Conservation (phyloP, 169 alveolate species). For the Perkinsus olseni region DNA sequence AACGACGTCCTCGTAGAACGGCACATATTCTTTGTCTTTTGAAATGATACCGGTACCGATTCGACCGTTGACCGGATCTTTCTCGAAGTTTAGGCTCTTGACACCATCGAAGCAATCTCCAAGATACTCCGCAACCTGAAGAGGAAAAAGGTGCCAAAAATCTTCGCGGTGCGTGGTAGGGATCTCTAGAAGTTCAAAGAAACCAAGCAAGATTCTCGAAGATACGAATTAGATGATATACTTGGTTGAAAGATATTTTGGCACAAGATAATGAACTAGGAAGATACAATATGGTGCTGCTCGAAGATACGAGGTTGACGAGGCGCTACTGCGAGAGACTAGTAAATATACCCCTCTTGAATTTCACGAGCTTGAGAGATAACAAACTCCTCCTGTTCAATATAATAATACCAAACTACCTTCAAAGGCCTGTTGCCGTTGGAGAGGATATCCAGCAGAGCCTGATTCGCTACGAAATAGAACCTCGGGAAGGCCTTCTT, state of each 20-base stretch:
- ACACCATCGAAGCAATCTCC: slow-evolving; percentile 87
- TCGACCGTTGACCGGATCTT: slow-evolving; percentile 40
- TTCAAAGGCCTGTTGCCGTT: slow-evolving; percentile 86
- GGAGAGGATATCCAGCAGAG: slow-evolving; percentile 83
- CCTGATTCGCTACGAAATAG: slow-evolving; percentile 90
- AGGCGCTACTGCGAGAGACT: too few relatives aligned
- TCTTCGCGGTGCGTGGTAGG: not conserved
- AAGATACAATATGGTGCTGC: too few relatives aligned
- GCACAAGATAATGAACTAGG: too few relatives aligned
- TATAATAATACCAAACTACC: slow-evolving; percentile 11
- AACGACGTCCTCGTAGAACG: slow-evolving; percentile 60
- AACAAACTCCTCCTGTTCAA: too few relatives aligned
- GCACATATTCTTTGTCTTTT: slow-evolving; percentile 75
- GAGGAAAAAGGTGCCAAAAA: too few relatives aligned
- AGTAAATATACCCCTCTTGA: too few relatives aligned
- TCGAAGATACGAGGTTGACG: too few relatives aligned
- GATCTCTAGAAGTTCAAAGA: slow-evolving; percentile 14
- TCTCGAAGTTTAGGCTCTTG: slow-evolving; percentile 65
- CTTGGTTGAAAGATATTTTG: too few relatives aligned
- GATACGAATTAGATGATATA: too few relatives aligned
- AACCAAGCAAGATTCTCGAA: slow-evolving; percentile 25
- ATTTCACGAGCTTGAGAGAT: too few relatives aligned
- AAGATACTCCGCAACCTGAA: slow-evolving; percentile 67
- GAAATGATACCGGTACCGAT: slow-evolving; percentile 64
- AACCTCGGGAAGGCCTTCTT: slow-evolving; percentile 92